Conservation (phyloP, 306 rosid genomes). For the Cicer pinnatifidum region DNA sequence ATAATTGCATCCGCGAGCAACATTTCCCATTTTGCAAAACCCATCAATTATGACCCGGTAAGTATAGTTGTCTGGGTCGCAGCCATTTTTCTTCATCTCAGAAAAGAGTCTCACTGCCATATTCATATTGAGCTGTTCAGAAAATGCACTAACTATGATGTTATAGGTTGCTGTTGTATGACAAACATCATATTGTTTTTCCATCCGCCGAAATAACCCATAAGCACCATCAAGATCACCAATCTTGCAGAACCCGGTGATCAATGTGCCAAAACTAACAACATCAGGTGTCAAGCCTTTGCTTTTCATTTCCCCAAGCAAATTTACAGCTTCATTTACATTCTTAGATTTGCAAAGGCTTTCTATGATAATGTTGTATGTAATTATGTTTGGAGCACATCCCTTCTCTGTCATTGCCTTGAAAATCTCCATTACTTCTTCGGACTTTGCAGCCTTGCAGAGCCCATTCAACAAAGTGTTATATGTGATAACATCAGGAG, state of each 20-base stretch:
- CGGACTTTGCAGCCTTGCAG: slow-evolving; percentile 72
- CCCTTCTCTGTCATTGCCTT: slow-evolving; percentile 74
- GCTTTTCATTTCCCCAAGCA: slow-evolving; percentile 65
- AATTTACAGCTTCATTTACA: slow-evolving; percentile 61
- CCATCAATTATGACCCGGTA: slow-evolving; percentile 82
- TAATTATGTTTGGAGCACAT: slow-evolving; percentile 65
- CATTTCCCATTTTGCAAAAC: slow-evolving; percentile 74
- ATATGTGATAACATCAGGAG: slow-evolving; percentile 86
- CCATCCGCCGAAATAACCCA: slow-evolving; percentile 58
- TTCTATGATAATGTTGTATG: slow-evolving; percentile 77
- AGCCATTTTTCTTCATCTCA: slow-evolving; percentile 61
- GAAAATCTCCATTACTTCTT: slow-evolving; percentile 71
- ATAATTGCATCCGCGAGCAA: slow-evolving; percentile 62
- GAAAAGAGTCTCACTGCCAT: slow-evolving; percentile 62
- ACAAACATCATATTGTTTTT: slow-evolving; percentile 52
- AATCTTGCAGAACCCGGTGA: slow-evolving; percentile 63
- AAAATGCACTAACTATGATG: slow-evolving; percentile 68
- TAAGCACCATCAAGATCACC: slow-evolving; percentile 82
- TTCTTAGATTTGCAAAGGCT: slow-evolving; percentile 80
- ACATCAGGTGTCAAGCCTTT: slow-evolving; percentile 71
- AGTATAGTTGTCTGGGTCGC: slow-evolving; percentile 70
- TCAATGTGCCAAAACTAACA: slow-evolving; percentile 72
- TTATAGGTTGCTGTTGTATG: slow-evolving; percentile 77
- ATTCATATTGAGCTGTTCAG: slow-evolving; percentile 66
- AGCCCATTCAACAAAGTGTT: slow-evolving; percentile 87